Percentiles rank a stretch among this genome's conserved stretches.
phyloP scores from a whole-genome alignment of 2,329 filamentous ascomycete genomes.

The Epichloe gansuensis region DNA sequence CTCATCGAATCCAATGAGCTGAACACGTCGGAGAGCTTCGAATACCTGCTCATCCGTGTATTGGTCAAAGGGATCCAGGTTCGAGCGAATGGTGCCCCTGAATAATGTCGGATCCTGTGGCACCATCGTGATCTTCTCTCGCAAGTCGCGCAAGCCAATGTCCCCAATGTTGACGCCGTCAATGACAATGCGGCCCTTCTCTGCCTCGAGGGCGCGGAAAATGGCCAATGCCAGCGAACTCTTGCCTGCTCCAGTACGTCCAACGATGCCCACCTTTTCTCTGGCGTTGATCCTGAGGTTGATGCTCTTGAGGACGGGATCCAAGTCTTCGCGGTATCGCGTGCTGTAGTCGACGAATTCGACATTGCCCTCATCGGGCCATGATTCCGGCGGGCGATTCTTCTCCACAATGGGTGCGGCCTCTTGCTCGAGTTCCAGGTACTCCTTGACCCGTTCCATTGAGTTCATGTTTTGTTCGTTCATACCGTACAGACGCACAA shows the following conservation, averaged over 20 bases:
- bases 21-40: constrained; percentile 71
- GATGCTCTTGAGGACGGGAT: constrained; percentile 71
- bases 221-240: constrained; percentile 86
- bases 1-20: constrained; percentile 60
- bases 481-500: constrained; percentile 82
- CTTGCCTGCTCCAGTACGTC: constrained; percentile 90
- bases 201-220: constrained; percentile 87
- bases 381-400: constrained; percentile 62
- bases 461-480: constrained; percentile 99
- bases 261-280: constrained; percentile 94
- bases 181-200: constrained; percentile 77
- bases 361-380: constrained; percentile 76
- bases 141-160: constrained; percentile 86
- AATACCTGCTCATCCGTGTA: constrained; percentile 91
- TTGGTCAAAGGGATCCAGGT: constrained; percentile 80
- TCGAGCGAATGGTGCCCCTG: constrained; percentile 79
- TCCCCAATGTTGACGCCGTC: constrained; percentile 80
- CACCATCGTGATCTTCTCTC: constrained; percentile 91
- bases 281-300: constrained; percentile 74
- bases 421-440: constrained; percentile 91
- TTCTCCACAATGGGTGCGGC: constrained; percentile 65
- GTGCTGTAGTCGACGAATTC: constrained; percentile 86
- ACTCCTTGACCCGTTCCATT: constrained; percentile 94
- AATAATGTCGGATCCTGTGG: constrained; percentile 95
- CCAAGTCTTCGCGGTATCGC: constrained; percentile 75